These are phyloP conservation scores for Oehlia diaphana DNA, from an alignment of 192 early-diverging fungal genomes.

Conservation along the genomic window DNA sequence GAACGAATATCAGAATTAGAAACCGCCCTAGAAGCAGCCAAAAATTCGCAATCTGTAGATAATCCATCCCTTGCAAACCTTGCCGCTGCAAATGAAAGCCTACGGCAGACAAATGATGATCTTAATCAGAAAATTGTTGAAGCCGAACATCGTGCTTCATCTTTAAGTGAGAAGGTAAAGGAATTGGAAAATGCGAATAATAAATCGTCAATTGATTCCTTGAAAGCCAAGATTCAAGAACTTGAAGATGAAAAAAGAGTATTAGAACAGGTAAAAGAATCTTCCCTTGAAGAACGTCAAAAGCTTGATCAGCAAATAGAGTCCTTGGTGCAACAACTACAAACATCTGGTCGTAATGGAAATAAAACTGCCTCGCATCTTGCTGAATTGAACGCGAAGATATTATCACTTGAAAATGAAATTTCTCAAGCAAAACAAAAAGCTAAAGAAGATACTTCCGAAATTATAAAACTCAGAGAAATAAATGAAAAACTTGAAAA, in stretches of 20 bases:
- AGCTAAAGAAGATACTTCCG: neutral
- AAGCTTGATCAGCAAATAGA: conserved; percentile 14
- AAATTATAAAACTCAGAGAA: neutral
- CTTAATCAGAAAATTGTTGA: neutral
- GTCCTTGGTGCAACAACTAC: conserved; percentile 5
- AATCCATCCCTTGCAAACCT: neutral
- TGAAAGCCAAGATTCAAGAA: conserved; percentile 8
- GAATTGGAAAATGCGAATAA: neutral
- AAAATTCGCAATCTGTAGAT: neutral
- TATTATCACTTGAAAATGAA: conserved; percentile 8
- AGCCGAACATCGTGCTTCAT: neutral
- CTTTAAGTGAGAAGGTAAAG: neutral
- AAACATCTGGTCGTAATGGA: neutral
- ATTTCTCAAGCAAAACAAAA: neutral
- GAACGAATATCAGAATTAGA: conserved; percentile 39
- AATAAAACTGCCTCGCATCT: conserved; percentile 7
- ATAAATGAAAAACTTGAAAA: conserved; percentile 1
- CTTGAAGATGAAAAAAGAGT: conserved; percentile 16
- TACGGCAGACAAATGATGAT: conserved; percentile 14
- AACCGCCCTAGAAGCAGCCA: neutral
- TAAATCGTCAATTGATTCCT: neutral
- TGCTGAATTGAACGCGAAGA: conserved; percentile 8
- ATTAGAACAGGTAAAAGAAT: conserved; percentile 5
- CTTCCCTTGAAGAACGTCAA: neutral
- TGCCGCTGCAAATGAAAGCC: conserved; percentile 2